A percentile compares a stretch with the other conserved stretches of the same genome.
Evolutionary conservation across 176 grass and related monocot genomes (phyloP).

Genomic region (Dactylis glomerata): DNA sequence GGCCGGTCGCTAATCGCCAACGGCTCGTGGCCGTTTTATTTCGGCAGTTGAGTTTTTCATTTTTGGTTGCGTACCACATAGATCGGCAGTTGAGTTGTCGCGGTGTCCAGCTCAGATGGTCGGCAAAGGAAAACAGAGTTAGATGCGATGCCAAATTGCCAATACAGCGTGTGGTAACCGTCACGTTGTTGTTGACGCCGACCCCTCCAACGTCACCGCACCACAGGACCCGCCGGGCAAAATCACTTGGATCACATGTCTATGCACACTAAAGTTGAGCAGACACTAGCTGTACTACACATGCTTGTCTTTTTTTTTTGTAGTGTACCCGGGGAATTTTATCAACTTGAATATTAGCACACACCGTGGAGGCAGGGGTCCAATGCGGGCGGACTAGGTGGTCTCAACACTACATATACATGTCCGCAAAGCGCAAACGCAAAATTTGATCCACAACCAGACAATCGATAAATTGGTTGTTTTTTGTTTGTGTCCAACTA

Average conservation of each 20-base stretch:
- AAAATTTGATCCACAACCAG: not conserved
- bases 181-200: slow-evolving; percentile 1
- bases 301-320: not conserved
- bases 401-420: too few relatives aligned
- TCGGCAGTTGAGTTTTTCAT: too few relatives aligned
- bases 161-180: not conserved
- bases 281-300: not conserved
- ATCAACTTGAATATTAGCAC: too few relatives aligned
- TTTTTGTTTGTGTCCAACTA: too few relatives aligned
- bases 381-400: too few relatives aligned
- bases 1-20: not conserved
- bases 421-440: not conserved
- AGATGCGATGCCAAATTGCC: not conserved
- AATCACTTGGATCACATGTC: not conserved
- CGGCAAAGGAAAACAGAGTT: not conserved
- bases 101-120: not conserved
- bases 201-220: not conserved
- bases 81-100: not conserved
- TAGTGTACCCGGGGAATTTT: not conserved
- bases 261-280: too few relatives aligned
- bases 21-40: not conserved
- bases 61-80: too few relatives aligned
- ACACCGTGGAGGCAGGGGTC: too few relatives aligned
- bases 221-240: not conserved
- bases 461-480: too few relatives aligned